Base-by-base conservation (phyloP, 306 rosid species). In the Lotus japonicus region DNA sequence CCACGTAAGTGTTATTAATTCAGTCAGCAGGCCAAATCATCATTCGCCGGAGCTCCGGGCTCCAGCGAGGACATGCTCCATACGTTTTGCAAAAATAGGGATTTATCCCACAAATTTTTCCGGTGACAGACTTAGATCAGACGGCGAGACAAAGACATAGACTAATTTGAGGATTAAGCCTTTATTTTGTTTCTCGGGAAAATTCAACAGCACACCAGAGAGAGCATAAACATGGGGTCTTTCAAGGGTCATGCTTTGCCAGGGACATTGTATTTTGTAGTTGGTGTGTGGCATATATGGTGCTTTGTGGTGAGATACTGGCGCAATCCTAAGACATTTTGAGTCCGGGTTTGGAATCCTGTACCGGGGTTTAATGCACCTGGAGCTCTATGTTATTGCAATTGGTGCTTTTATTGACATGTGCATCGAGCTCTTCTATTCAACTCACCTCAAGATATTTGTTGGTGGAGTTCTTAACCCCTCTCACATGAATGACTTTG, bases 281-380 rank as follows among this genome's bases (percentile, higher is more conserved):
- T 94, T 67, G 99, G 99, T 55, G 33, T 83, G 3, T 94, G 99
- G 97, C 99, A 94, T 73, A 81, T 88, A 73, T 90, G 97, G 97
- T 69, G 92, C 18, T 23, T 92, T 65, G 44, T 94, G 74, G 86
- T 88, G 43, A 78, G 97, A 71, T 21, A 21, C 26, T 21, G 62
- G 9, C 64, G 79, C 1, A 82, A 82, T 58, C 97, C 96, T 14
- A 79, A 69, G 43, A 23, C 77, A 7, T 87, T 77, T 79, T 75
- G 72, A 38, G 95, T 90, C 10, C 82, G 70, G 61, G 92, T 72
- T 5, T 94, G 99, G 99, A 84, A 80, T 64, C 91, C 96, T 16
- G 89, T 94, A 36, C 80, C 86, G 0, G 96, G 98, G 26, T 88
- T 86, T 76, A 86, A 66, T 77, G 85, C 73, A 86, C 73, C 38